Conservation (phyloP, 2,329 filamentous ascomycete genomes). For the Aspergillus felis region DNA sequence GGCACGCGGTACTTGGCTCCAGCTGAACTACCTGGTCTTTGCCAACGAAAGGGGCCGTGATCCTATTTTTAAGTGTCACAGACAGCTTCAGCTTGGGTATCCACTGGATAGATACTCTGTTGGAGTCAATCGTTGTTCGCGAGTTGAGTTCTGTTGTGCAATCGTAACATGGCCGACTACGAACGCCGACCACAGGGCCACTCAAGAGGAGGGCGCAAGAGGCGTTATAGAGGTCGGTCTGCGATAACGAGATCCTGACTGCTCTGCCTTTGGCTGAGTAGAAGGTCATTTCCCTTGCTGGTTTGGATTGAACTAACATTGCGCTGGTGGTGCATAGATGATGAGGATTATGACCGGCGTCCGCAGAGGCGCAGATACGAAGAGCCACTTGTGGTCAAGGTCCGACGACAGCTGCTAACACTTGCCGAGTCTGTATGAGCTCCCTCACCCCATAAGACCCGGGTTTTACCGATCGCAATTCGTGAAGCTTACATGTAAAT, state of each 20-base stretch:
- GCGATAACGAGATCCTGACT: background rate
- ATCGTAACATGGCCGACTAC: conserved; percentile 48
- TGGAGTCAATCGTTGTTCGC: conserved; percentile 6
- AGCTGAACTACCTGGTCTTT: background rate
- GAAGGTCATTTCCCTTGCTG: background rate
- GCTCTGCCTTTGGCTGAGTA: background rate
- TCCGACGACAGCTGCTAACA: conserved; percentile 73
- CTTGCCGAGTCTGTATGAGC: conserved; percentile 68
- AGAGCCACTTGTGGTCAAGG: conserved; percentile 64
- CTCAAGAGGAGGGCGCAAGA: conserved; percentile 59
- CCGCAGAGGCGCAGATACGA: conserved; percentile 71
- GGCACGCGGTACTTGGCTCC: conserved; percentile 3
- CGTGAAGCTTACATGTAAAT: conserved; percentile 7
- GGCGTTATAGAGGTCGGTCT: conserved; percentile 68
- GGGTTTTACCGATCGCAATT: conserved; percentile 1
- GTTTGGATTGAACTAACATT: conserved; percentile 1
- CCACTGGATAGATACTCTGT: background rate
- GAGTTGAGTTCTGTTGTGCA: conserved; percentile 2
- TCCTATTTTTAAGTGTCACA: conserved; percentile 1
- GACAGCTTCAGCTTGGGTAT: background rate
- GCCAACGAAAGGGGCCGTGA: background rate
- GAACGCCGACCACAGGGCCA: conserved; percentile 52
- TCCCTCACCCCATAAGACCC: conserved; percentile 1
- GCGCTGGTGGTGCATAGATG: conserved; percentile 48
- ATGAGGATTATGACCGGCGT: conserved; percentile 71